These are phyloP conservation scores for Piper betle DNA, from an alignment of 164 flowering plant species.

Conservation along the genomic window DNA sequence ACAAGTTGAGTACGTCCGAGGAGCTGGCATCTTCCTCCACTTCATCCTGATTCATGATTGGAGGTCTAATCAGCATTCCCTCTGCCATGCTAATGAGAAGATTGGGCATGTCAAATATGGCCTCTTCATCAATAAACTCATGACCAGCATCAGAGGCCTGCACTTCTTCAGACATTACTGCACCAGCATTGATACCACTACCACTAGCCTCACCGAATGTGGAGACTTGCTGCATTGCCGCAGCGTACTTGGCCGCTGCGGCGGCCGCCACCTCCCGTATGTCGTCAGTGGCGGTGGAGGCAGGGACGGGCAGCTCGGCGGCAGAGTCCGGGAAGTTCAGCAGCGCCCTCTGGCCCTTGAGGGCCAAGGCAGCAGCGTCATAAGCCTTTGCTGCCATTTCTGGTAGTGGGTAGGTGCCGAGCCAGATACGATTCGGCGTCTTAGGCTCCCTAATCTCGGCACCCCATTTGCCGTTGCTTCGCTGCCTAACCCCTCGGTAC, in stretches of 20 bases:
- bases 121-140: constrained; percentile 55
- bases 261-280: too few species aligned
- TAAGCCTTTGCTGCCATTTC: constrained; percentile 72
- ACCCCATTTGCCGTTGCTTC: constrained; percentile 46
- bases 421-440: constrained; percentile 53
- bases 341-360: constrained; percentile 45
- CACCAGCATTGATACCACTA: too few species aligned
- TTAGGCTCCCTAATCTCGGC: constrained; percentile 65
- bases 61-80: constrained; percentile 76
- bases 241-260: too few species aligned
- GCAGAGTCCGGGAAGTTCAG: constrained; percentile 69
- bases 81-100: constrained; percentile 58
- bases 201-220: too few species aligned
- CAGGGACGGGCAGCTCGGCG: constrained; percentile 3
- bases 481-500: constrained; percentile 40
- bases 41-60: constrained; percentile 23
- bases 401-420: constrained; percentile 45
- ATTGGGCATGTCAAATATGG: constrained; percentile 69
- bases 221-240: too few species aligned
- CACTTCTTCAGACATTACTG: too few species aligned
- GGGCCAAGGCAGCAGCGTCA: constrained; percentile 57
- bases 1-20: constrained; percentile 21
- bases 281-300: too few species aligned
- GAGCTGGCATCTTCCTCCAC: background rate
- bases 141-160: background rate